Conservation (phyloP, 2,329 filamentous ascomycete species). For the Lasiodiplodia hormozganensis region DNA sequence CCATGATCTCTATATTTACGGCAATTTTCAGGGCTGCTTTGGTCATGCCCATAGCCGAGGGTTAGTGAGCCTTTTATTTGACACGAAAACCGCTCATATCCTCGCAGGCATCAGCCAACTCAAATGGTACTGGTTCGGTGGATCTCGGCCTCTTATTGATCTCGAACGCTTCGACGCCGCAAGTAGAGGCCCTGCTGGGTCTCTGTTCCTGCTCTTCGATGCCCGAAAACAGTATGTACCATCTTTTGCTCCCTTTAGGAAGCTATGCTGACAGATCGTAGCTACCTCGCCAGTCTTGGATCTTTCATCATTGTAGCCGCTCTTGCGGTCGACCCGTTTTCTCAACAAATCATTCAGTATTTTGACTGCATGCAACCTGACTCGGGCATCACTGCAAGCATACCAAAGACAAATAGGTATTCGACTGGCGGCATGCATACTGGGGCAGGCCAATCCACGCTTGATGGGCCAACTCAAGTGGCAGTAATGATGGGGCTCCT, state of each 20-base stretch:
- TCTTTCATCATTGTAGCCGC: slow-evolving; percentile 12
- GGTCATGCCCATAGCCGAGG: slow-evolving; percentile 12
- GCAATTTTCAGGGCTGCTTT: slow-evolving; percentile 11
- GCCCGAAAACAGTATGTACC: background rate
- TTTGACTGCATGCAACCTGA: background rate
- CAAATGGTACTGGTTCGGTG: slow-evolving; percentile 22
- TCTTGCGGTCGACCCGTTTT: slow-evolving; percentile 12
- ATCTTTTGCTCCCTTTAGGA: background rate
- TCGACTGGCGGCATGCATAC: background rate
- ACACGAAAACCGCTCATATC: background rate
- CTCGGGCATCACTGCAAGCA: background rate
- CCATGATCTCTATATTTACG: slow-evolving; percentile 20
- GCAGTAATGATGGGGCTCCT: slow-evolving; percentile 10
- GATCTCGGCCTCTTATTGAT: slow-evolving; percentile 1
- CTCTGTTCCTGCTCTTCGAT: background rate
- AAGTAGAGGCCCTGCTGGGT: slow-evolving; percentile 16
- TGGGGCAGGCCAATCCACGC: background rate
- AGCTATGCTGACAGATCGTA: background rate
- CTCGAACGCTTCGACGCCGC: slow-evolving; percentile 18
- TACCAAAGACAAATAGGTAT: slow-evolving; percentile 5
- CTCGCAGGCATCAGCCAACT: slow-evolving; percentile 16
- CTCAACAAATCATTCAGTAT: slow-evolving; percentile 12
- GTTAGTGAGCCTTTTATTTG: background rate
- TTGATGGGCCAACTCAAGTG: slow-evolving; percentile 4
- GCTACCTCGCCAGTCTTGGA: slow-evolving; percentile 10